Percentiles rank a stretch among this genome's conserved stretches.
phyloP scores from a whole-genome alignment of 2,329 filamentous ascomycete species.

The Alternaria rosae region DNA sequence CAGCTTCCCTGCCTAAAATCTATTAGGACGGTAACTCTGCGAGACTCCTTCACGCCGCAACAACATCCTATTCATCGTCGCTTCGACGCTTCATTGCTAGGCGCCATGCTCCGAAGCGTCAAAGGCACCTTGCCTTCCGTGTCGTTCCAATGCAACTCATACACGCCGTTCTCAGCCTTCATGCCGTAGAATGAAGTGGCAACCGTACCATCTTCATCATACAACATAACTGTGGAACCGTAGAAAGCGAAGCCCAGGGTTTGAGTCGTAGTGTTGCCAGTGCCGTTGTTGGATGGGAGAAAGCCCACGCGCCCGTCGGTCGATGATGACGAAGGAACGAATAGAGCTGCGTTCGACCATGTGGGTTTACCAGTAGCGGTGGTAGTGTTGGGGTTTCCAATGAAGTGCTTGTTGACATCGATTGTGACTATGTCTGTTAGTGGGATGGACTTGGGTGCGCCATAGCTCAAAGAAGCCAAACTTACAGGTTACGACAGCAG shows the following conservation, averaged over 20 bases:
- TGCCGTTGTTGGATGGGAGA: background rate
- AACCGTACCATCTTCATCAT: background rate
- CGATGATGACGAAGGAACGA: background rate
- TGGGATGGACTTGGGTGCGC: background rate
- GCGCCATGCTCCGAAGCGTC: background rate
- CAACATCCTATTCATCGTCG: background rate
- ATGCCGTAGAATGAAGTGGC: background rate
- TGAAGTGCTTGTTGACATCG: background rate
- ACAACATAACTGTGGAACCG: background rate
- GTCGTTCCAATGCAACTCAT: conserved; percentile 4
- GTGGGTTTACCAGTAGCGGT: background rate
- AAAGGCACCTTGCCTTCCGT: background rate
- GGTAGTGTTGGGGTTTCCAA: background rate
- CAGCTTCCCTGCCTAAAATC: background rate
- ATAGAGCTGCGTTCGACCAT: background rate
- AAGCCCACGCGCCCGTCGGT: background rate
- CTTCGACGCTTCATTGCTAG: background rate
- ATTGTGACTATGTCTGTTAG: background rate
- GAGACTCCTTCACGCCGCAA: background rate
- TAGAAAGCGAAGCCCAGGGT: conserved; percentile 2
- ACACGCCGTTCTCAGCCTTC: background rate
- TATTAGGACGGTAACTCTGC: background rate
- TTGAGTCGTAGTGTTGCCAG: background rate
- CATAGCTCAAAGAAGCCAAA: background rate
- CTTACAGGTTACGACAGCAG: conserved; percentile 4